A percentile compares a stretch with the other conserved stretches of the same genome.
phyloP scores from a whole-genome alignment of 75 land plant genomes.

The Ceratopteris richardii region DNA sequence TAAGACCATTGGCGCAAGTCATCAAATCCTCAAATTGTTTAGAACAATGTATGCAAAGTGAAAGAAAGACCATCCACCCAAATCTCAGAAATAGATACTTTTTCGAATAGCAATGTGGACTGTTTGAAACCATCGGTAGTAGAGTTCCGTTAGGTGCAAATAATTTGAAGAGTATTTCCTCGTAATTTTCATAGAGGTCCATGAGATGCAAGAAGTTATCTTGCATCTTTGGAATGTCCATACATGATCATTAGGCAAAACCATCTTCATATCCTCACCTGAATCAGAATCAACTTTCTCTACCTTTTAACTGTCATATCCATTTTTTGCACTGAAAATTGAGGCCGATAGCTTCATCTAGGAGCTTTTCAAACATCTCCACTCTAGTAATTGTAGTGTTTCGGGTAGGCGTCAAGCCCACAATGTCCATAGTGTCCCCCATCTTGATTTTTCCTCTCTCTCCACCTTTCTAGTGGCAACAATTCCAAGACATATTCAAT shows the following conservation, averaged over 20 bases:
- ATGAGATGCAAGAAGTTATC: too few relatives aligned
- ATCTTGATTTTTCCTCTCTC: conserved; percentile 71
- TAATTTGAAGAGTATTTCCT: not conserved
- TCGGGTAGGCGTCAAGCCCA: conserved; percentile 76
- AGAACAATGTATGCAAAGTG: conserved; percentile 68
- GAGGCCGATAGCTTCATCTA: conserved; percentile 86
- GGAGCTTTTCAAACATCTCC: conserved; percentile 92
- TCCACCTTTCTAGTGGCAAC: conserved; percentile 93
- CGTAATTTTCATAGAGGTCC: too few relatives aligned
- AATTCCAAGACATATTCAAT: conserved; percentile 97
- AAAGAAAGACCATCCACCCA: conserved; percentile 93
- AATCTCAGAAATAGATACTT: conserved; percentile 52
- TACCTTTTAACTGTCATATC: conserved; percentile 91
- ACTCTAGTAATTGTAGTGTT: conserved; percentile 78
- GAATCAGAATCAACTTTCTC: conserved; percentile 57
- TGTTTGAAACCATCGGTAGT: conserved; percentile 8
- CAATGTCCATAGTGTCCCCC: conserved; percentile 79
- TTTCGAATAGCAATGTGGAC: not conserved
- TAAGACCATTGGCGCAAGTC: conserved; percentile 77
- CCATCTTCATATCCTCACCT: conserved; percentile 97
- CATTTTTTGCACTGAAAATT: conserved; percentile 89
- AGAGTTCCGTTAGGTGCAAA: not conserved
- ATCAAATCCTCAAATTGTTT: conserved; percentile 72
- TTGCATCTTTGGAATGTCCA: too few relatives aligned
- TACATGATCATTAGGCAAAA: conserved; percentile 93